Percentiles rank a stretch among this genome's conserved stretches.
Evolutionary conservation across 75 land plant species (phyloP).

Genomic region (Azolla pinnata): DNA sequence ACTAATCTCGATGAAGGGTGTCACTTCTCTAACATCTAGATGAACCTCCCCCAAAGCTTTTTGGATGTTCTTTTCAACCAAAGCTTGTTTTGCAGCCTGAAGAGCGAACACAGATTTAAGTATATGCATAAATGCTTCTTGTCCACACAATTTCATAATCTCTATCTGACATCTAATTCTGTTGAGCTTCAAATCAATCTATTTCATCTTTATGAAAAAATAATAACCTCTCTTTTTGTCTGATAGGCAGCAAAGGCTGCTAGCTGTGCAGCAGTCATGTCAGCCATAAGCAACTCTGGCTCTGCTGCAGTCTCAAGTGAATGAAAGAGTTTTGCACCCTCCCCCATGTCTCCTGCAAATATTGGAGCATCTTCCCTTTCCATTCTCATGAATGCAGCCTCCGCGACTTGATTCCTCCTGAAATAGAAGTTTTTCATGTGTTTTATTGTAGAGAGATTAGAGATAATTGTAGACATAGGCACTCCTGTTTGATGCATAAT

Average conservation of each 20-base stretch:
- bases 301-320: slow-evolving; percentile 61
- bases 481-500: background rate
- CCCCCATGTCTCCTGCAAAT: slow-evolving; percentile 39
- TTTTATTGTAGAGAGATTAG: background rate
- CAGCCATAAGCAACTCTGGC: slow-evolving; percentile 77
- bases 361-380: slow-evolving; percentile 13
- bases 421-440: background rate
- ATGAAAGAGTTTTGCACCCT: slow-evolving; percentile 54
- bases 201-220: too few relatives aligned
- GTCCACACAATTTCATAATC: too few relatives aligned
- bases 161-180: too few relatives aligned
- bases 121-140: background rate
- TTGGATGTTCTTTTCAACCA: slow-evolving; percentile 37
- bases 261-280: slow-evolving; percentile 62
- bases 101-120: background rate
- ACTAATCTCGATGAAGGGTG: slow-evolving; percentile 54
- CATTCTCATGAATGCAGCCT: slow-evolving; percentile 34
- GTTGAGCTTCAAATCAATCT: too few relatives aligned
- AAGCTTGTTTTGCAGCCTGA: slow-evolving; percentile 41
- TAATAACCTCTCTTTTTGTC: slow-evolving; percentile 45
- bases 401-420: slow-evolving; percentile 41
- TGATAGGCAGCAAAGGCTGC: slow-evolving; percentile 44
- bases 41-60: slow-evolving; percentile 52
- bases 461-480: background rate
- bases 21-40: slow-evolving; percentile 47